phyloP scores from a whole-genome alignment of 2,329 filamentous ascomycete genomes.

The Penicillium aurantiogriseum region DNA sequence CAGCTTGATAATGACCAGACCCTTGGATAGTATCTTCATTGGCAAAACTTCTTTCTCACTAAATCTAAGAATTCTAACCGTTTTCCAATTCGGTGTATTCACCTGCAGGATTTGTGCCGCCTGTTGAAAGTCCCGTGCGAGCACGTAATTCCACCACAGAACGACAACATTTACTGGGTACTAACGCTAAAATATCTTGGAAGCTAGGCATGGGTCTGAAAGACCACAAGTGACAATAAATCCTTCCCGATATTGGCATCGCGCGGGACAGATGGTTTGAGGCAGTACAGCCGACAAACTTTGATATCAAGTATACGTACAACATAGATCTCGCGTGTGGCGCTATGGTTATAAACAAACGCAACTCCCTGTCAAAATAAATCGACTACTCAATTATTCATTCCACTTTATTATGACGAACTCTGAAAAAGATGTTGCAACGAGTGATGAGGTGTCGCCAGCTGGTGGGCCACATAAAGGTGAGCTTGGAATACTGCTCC shows the following conservation, averaged over 20 bases:
- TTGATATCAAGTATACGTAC: background rate
- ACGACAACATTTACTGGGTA: slow-evolving; percentile 25
- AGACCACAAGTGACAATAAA: background rate
- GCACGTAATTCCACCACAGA: slow-evolving; percentile 33
- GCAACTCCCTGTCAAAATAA: background rate
- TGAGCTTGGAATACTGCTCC: slow-evolving; percentile 1
- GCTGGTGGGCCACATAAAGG: slow-evolving; percentile 8
- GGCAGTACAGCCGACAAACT: background rate
- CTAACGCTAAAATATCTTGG: background rate
- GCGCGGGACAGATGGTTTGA: slow-evolving; percentile 1
- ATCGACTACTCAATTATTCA: background rate
- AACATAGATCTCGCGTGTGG: slow-evolving; percentile 1
- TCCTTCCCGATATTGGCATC: slow-evolving; percentile 15
- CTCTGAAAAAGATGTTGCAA: slow-evolving; percentile 16
- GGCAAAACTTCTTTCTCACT: background rate
- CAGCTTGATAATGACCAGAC: background rate
- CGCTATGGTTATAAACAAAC: background rate
- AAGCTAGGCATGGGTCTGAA: background rate
- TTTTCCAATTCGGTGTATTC: background rate
- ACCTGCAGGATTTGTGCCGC: background rate
- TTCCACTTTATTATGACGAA: slow-evolving; percentile 10
- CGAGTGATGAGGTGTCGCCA: slow-evolving; percentile 20
- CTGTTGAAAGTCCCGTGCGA: slow-evolving; percentile 22
- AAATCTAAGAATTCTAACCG: background rate
- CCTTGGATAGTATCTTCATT: background rate